Evolutionary conservation across 768 basidiomycete genomes (phyloP), one percentile per base, ranked within the genome.

Genomic region (Russula ochroleuca): DNA sequence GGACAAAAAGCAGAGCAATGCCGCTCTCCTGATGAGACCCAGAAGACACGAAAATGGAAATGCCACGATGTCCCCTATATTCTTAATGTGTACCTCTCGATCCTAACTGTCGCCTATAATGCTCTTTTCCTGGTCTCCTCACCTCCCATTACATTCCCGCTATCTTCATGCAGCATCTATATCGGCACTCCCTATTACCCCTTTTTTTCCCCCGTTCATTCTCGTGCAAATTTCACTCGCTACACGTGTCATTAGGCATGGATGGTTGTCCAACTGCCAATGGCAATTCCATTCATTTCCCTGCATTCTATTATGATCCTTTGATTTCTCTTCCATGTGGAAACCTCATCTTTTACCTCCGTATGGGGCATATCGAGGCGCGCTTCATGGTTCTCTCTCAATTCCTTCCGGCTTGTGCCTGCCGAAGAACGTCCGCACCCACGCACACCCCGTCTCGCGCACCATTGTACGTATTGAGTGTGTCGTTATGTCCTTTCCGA

Each of bases 131-230:
- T 23, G 48, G 53, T 60, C 57, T 35, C 28, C 55, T 3, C n/a
- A 25, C 48, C 19, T 14, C 13, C 33, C 17, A 14, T 53, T 33
- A 35, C 15, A 47, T 48, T 21, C 51, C 54, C 33, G 13, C 25
- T 53, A 65, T 65, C 59, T 61, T 54, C 43, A 65, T 56, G 64
- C 64, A 61, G 33, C 54, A 65, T 65, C 59, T 65, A 65, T 35
- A 28, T 57, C 54, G n/a, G 15, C 56, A 35, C 31, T 23, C n/a
- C 52, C 45, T 40, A 11, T n/a, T 33, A 23, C 10, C 53, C 35
- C 23, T 9, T 7, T 25, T 15, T 2, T 11, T 11, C 8, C 53
- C 10, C 23, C 7, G 11, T 23, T 23, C 35, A 15, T 33, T 25
- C 11, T 40, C 38, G 4, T 45, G 14, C 59, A 60, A 60, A 5